These are phyloP conservation scores for Phytophthora agathidicida DNA, from an alignment of 352 stramenopile species.

Conservation along the genomic window DNA sequence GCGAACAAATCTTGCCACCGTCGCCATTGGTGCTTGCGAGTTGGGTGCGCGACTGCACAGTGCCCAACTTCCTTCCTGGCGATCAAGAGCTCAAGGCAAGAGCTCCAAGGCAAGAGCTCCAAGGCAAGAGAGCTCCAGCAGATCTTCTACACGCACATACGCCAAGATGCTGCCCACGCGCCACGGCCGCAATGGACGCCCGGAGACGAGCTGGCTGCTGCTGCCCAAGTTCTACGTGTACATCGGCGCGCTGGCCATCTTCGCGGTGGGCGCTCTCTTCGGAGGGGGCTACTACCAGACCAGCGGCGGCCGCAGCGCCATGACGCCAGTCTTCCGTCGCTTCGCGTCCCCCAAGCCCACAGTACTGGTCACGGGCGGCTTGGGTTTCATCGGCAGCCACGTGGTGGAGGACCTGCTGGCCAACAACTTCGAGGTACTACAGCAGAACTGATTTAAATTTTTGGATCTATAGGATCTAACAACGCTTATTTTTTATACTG, in stretches of 20 bases:
- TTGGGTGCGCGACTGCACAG: slow-evolving; percentile 11
- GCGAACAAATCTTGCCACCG: slow-evolving; percentile 7
- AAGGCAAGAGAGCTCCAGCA: no score
- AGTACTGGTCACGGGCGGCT: slow-evolving; percentile 79
- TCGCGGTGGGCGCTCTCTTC: slow-evolving; percentile 69
- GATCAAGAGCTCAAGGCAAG: not conserved
- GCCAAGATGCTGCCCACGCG: slow-evolving; percentile 43
- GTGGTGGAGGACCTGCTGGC: slow-evolving; percentile 80
- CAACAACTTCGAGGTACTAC: slow-evolving; percentile 77
- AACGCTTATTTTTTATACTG: slow-evolving; percentile 9
- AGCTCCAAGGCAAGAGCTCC: not conserved
- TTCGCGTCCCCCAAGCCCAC: slow-evolving; percentile 44
- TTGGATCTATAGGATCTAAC: no score
- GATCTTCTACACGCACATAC: not conserved
- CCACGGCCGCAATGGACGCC: slow-evolving; percentile 36
- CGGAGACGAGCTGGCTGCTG: slow-evolving; percentile 75
- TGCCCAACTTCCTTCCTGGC: slow-evolving; percentile 24
- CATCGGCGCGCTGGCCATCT: slow-evolving; percentile 64
- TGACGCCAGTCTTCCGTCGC: slow-evolving; percentile 36
- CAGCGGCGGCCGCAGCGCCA: slow-evolving; percentile 29
- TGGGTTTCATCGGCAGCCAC: slow-evolving; percentile 88
- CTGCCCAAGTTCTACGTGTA: slow-evolving; percentile 78
- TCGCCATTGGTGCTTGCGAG: not conserved
- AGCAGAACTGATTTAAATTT: slow-evolving; percentile 1
- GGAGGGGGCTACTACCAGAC: slow-evolving; percentile 68